phyloP scores from a whole-genome alignment of 495 filamentous ascomycete genomes.

The Hyaloscypha bicolor region DNA sequence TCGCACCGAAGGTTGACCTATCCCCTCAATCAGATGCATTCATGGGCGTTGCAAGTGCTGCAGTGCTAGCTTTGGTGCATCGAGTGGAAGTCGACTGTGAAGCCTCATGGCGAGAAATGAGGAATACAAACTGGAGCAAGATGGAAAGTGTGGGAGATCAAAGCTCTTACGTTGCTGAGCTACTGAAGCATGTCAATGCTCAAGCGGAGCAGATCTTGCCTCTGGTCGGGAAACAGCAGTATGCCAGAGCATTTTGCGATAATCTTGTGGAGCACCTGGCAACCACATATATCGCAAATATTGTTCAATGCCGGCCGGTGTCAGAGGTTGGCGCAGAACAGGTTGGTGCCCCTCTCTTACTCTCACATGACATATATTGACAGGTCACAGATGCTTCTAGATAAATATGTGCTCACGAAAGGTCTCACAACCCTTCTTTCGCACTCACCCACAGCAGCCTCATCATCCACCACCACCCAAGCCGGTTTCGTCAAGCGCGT shows the following conservation, averaged over 20 bases:
- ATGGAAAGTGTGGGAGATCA: constrained; percentile 96
- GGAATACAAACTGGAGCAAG: constrained; percentile 91
- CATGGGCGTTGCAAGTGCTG: constrained; percentile 90
- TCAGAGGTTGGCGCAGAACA: constrained; percentile 96
- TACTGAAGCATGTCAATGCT: constrained; percentile 70
- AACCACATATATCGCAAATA: constrained; percentile 75
- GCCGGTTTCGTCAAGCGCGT: constrained; percentile 84
- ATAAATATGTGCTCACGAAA: constrained; percentile 89
- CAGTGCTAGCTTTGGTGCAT: constrained; percentile 79
- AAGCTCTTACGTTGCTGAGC: constrained; percentile 84
- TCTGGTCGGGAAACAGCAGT: constrained; percentile 87
- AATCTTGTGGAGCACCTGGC: constrained; percentile 86
- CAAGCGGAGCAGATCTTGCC: constrained; percentile 72
- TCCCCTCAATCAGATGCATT: constrained; percentile 93
- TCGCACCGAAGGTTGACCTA: constrained; percentile 77
- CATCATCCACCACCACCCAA: constrained; percentile 49
- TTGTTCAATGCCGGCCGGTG: constrained; percentile 87
- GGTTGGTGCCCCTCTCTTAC: constrained; percentile 41
- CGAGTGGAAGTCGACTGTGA: constrained; percentile 82
- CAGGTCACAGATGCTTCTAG: constrained; percentile 74
- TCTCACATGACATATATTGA: constrained; percentile 20
- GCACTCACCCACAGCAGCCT: constrained; percentile 45
- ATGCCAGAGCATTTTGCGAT: constrained; percentile 92
- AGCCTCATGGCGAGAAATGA: constrained; percentile 94
- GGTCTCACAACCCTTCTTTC: constrained; percentile 70